Conservation (phyloP, 1,284 basidiomycete genomes). For the Ceratobasidium sp. region DNA sequence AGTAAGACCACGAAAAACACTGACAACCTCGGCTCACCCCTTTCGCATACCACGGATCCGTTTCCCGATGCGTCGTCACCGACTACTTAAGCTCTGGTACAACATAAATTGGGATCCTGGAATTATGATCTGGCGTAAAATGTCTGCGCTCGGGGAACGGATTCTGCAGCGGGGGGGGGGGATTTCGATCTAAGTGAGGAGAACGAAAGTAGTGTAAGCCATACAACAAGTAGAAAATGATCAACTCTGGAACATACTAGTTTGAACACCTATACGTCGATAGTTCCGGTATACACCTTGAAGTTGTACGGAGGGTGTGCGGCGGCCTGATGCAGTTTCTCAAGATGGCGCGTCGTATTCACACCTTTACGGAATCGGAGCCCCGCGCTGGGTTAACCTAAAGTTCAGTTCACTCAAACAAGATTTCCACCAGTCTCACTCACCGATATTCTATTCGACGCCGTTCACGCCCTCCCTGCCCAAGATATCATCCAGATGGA, state of each 20-base stretch:
- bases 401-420: not conserved
- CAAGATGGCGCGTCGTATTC: conserved; percentile 67
- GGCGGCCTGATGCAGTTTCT: conserved; percentile 64
- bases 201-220: no score
- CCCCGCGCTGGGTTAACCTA: conserved; percentile 87
- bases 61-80: conserved; percentile 63
- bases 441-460: conserved; percentile 49
- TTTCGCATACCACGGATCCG: conserved; percentile 65
- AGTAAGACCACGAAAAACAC: conserved; percentile 1
- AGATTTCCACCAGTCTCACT: no score
- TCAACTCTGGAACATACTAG: not conserved
- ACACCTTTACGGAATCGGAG: conserved; percentile 73
- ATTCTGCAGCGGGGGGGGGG: conserved; percentile 27
- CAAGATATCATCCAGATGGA: conserved; percentile 88
- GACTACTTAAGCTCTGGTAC: conserved; percentile 82
- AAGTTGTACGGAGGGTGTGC: conserved; percentile 69
- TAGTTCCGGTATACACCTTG: conserved; percentile 76
- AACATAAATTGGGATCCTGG: conserved; percentile 85
- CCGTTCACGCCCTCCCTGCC: conserved; percentile 68
- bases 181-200: conserved; percentile 38
- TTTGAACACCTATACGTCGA: conserved; percentile 12
- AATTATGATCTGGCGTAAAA: conserved; percentile 67
- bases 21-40: conserved; percentile 73
- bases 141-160: conserved; percentile 75
- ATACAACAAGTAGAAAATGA: no score